Base-by-base conservation (phyloP, 805 yeast species). In the Zygosaccharomyces kombuchaensis region DNA sequence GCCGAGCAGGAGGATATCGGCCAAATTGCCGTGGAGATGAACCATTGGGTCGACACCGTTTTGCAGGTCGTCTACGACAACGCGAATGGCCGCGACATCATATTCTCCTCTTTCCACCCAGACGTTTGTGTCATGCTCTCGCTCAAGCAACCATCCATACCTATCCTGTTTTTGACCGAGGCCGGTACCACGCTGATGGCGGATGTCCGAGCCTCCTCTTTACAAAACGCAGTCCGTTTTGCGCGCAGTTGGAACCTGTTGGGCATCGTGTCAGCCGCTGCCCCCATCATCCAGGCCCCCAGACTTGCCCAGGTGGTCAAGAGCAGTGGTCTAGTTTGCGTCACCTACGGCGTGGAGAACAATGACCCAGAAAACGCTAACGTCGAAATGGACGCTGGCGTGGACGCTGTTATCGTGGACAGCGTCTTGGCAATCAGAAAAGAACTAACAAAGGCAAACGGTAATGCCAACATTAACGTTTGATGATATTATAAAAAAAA, bases 401-500 rank as follows among this genome's bases (percentile, higher is more conserved):
- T 91, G 9, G 98, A 91, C 72, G 99, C 99, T 0, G 97, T 91
- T n/a, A 91, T 91, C 67, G 97, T 87, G 2, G 98, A 91, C 66
- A 82, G 87, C 45, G 98, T 91, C 1, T 72, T 90, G 58, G 96
- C 96, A 0, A 95, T 90, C n/a, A 75, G 96, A 60, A 84, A 84
- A 56, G 96, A 87, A 6, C 72, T 90, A 50, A 77, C 78, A 7
- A 68, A 61, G 39, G 63, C 41, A 27, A 38, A 38, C 27, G 34
- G 10, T 4, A 37, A 38, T 38, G 9, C 2, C 14, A 27, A 17
- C 21, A 19, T 19, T 19, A 19, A 19, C 21, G 21, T 5, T 19
- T 19, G 21, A 19, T 19, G 21, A 19, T 19, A 19, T 19, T 19
- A 3, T 5, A 19, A 19, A 5, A 19, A 19, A 5, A 19, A 19